Base-by-base conservation (phyloP, 2,329 filamentous ascomycete species). In the Colletotrichum scovillei region DNA sequence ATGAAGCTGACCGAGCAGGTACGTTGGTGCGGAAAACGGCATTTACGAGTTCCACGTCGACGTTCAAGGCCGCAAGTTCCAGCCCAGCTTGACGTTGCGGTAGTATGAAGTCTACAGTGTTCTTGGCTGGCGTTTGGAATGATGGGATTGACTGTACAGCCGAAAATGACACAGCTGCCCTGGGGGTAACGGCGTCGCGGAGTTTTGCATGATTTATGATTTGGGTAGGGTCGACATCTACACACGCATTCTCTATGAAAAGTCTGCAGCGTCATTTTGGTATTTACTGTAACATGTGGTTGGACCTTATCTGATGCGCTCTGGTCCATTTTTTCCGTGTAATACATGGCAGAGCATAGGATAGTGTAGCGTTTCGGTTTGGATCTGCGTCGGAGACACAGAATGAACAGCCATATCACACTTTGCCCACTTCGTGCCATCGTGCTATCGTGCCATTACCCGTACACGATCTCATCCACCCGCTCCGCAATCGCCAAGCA, bases 401-500 rank as follows among this genome's bases (percentile, higher is more conserved):
- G 62, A 72, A 67, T 63, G 68, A 72, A 52, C 55, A 55, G 32
- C 11, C 32, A 12, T 35, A 35, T 35, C 32, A 35, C 11, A 35
- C 11, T 35, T 35, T 35, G 32, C 11, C 11, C 74, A 49, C 8
- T 7, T 19, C 7, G 19, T n/a, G 7, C 42, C 1, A 49, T 9
- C 19, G 8, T 9, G 19, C 42, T 4, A 16, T 42, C 14, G 16
- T 49, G 19, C 16, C 67, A 46, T 12, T 22, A 79, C 57, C 81
- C 81, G 70, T 91, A 89, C 66, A 91, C 74, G 63, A 91, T 75
- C 63, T 81, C 78, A 56, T 84, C 81, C 0, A 98, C 95, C 86
- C 90, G 89, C 79, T 97, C 94, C 4, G 88, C 95, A 82, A 98
- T 96, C 1, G 95, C 95, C 84, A 98, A 84, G 77, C 89, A 91